Conservation (phyloP, 2,329 filamentous ascomycete species). For the Colletotrichum melonis region DNA sequence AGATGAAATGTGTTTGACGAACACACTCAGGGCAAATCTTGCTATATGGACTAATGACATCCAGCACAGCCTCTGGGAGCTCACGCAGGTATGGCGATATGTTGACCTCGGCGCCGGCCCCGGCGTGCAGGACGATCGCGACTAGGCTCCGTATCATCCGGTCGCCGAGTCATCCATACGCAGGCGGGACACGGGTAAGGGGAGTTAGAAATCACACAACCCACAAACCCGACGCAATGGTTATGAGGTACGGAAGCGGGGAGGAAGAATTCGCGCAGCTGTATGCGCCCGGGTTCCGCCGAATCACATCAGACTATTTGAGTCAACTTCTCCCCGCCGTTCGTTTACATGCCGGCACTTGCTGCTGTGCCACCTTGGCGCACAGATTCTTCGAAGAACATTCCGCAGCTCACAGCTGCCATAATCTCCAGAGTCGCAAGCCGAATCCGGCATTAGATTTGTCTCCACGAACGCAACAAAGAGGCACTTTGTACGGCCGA, state of each 20-base stretch:
- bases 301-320: background rate
- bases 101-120: too few relatives aligned
- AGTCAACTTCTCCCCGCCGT: background rate
- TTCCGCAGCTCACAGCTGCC: background rate
- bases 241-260: background rate
- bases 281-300: background rate
- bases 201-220: background rate
- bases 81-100: background rate
- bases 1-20: too few relatives aligned
- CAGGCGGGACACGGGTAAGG: background rate
- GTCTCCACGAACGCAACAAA: background rate
- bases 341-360: too few relatives aligned
- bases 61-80: background rate
- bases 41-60: background rate
- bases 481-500: background rate
- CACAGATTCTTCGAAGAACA: background rate
- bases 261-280: background rate
- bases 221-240: background rate
- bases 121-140: background rate
- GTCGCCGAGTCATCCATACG: background rate
- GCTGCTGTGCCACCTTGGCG: constrained; percentile 14
- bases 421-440: background rate
- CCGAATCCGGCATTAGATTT: background rate
- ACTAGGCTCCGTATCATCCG: background rate
- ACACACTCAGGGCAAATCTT: too few relatives aligned